Base-by-base conservation (phyloP, 805 yeast genomes). In the Cyberlindnera euphorbiae region DNA sequence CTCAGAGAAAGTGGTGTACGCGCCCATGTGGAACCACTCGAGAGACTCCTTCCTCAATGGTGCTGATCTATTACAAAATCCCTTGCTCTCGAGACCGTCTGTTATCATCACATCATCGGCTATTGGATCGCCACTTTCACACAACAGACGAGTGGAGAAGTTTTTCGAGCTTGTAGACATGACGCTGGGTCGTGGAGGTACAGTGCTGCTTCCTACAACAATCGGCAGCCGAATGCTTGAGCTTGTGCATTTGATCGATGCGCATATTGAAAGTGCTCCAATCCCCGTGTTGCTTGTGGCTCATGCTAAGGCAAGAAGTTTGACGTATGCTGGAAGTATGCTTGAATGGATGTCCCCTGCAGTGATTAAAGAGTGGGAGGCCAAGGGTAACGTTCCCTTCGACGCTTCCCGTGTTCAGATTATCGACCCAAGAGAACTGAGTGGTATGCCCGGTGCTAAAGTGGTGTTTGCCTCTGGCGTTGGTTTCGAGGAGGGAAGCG, bases 21-120 rank as follows among this genome's bases (percentile, higher is more conserved):
- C 96, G 0, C 88, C 93, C 2, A 77, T 83, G 30, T 93, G 97
- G 97, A 90, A 89, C 57, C 97, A 93, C 55, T 80, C 97, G 1
- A 79, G 78, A 46, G 97, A 90, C 53, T 73, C 85, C 0, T 88
- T 88, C 48, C 62, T 93, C 35, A 82, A 81, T 44, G 79, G 88
- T 19, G 83, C 93, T 4, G 69, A 70, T 16, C 58, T 84, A 14
- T 54, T 80, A 26, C 75, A 76, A 32, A 75, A 67, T 28, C 78
- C 87, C 1, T 62, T 77, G n/a, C 64, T 89, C 19, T 51, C 74
- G 43, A 69, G 94, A 54, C 96, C 97, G 3, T 80, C 95, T 1
- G 84, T 93, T 1, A 63, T 93, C 36, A 77, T 90, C 23, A 83
- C 95, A 5, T 76, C 85, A 12, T 62, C 87, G 0, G 77, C 76